Conservation (phyloP, 371 early-diverging fungal genomes). For the Syncephalastrum monosporum region DNA sequence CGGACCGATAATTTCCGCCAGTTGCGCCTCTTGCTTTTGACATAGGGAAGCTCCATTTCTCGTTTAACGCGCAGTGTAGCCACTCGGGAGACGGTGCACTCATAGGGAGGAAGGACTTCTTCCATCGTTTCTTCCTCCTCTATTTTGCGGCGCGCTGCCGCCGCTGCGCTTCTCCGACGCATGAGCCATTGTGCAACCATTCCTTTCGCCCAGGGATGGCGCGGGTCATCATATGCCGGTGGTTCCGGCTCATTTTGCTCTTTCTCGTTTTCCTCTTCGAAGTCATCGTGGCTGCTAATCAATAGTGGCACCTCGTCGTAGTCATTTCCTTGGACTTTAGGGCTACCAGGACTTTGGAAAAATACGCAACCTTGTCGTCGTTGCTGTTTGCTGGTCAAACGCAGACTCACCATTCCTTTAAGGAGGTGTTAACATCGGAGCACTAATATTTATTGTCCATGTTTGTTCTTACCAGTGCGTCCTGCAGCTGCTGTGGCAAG, state of each 20-base stretch:
- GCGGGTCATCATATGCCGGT: conserved; percentile 16
- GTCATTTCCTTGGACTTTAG: too few relatives aligned
- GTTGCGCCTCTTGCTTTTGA: conserved; percentile 18
- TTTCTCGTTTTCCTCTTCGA: too few relatives aligned
- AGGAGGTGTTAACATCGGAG: too few relatives aligned
- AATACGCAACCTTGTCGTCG: too few relatives aligned
- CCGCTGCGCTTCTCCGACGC: background rate
- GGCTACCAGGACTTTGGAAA: too few relatives aligned
- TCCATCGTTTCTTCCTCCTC: conserved; percentile 19
- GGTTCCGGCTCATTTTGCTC: background rate
- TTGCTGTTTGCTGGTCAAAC: too few relatives aligned
- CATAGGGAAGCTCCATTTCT: conserved; percentile 21
- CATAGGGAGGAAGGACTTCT: conserved; percentile 25
- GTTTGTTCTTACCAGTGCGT: too few relatives aligned
- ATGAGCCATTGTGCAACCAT: conserved; percentile 2
- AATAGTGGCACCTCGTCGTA: too few relatives aligned
- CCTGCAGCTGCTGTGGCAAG: too few relatives aligned
- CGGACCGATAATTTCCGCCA: conserved; percentile 27
- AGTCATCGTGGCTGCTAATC: too few relatives aligned
- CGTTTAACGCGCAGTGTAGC: conserved; percentile 22
- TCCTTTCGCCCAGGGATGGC: conserved; percentile 14
- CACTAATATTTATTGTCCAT: too few relatives aligned
- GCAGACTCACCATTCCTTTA: too few relatives aligned
- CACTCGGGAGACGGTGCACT: conserved; percentile 27
- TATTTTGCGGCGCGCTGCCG: background rate